These are phyloP conservation scores for Brassica nigra DNA, from an alignment of 345 rosid species.

Conservation along the genomic window DNA sequence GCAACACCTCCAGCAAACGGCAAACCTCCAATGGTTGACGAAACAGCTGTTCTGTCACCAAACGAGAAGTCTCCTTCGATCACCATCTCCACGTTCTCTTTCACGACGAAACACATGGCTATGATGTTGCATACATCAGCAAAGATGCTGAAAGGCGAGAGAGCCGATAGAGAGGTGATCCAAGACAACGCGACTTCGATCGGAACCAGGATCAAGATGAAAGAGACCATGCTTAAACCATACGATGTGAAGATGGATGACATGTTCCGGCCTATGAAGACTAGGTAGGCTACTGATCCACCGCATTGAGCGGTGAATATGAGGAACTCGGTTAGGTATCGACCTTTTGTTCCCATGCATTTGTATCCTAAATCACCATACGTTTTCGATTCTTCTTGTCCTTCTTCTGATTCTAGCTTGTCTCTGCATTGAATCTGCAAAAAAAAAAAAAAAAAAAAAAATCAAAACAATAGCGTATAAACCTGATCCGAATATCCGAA, in stretches of 20 bases:
- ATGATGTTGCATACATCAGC: conserved; percentile 73
- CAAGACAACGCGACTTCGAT: conserved; percentile 73
- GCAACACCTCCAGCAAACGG: conserved; percentile 95
- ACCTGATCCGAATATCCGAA: background rate
- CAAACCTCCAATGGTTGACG: conserved; percentile 61
- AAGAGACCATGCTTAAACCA: conserved; percentile 45
- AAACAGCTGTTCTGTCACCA: conserved; percentile 64
- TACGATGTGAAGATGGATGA: conserved; percentile 59
- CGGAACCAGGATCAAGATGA: conserved; percentile 73
- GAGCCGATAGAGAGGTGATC: conserved; percentile 69
- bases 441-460: background rate
- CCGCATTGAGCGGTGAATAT: conserved; percentile 78
- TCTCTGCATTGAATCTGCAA: conserved; percentile 76
- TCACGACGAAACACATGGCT: conserved; percentile 75
- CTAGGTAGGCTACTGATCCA: conserved; percentile 81
- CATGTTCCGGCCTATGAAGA: conserved; percentile 84
- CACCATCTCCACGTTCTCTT: conserved; percentile 63
- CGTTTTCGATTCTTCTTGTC: conserved; percentile 55
- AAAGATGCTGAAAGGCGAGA: conserved; percentile 82
- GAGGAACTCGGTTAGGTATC: conserved; percentile 71
- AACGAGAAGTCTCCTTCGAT: conserved; percentile 65
- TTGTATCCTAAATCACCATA: conserved; percentile 84
- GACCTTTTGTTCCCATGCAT: conserved; percentile 69
- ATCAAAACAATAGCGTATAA: background rate
- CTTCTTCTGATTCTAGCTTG: conserved; percentile 58